phyloP scores from a whole-genome alignment of 768 basidiomycete genomes.

The Boletus sensibilis region DNA sequence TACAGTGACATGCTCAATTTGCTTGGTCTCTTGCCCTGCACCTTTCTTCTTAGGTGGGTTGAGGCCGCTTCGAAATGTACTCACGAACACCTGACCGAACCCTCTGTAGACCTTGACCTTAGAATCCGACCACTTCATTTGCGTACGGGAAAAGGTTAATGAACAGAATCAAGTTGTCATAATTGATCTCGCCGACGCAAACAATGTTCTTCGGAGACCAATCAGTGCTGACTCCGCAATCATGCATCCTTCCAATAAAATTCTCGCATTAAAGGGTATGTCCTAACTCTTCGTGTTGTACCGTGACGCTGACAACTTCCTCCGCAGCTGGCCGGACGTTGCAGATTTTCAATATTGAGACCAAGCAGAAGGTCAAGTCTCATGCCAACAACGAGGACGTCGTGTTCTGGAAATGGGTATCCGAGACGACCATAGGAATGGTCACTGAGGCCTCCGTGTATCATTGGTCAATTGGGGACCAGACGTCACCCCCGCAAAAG shows the following conservation, averaged over 20 bases:
- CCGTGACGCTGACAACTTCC: constrained; percentile 3
- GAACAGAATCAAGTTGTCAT: constrained; percentile 98
- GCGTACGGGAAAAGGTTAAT: constrained; percentile 92
- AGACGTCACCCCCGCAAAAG: constrained; percentile 81
- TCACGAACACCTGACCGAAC: not conserved
- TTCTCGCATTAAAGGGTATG: constrained; percentile 88
- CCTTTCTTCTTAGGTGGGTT: constrained; percentile 22
- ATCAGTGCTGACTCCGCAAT: constrained; percentile 99
- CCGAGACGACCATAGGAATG: constrained; percentile 86
- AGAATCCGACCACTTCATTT: constrained; percentile 98
- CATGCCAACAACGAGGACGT: constrained; percentile 92
- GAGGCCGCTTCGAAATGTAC: not conserved
- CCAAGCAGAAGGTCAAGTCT: constrained; percentile 96
- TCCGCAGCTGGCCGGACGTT: constrained; percentile 82
- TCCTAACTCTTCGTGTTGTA: not conserved
- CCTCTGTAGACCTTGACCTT: constrained; percentile 79
- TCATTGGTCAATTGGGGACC: constrained; percentile 83
- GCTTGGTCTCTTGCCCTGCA: not conserved
- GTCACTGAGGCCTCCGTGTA: constrained; percentile 92
- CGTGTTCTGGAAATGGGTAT: constrained; percentile 99
- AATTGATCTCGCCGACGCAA: constrained; percentile 95
- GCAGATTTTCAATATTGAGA: constrained; percentile 97
- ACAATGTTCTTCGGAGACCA: constrained; percentile 92
- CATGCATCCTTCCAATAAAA: constrained; percentile 97
- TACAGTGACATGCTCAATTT: constrained; percentile 16